phyloP scores from a whole-genome alignment of 371 early-diverging fungal species.

The Mortierella sp. region DNA sequence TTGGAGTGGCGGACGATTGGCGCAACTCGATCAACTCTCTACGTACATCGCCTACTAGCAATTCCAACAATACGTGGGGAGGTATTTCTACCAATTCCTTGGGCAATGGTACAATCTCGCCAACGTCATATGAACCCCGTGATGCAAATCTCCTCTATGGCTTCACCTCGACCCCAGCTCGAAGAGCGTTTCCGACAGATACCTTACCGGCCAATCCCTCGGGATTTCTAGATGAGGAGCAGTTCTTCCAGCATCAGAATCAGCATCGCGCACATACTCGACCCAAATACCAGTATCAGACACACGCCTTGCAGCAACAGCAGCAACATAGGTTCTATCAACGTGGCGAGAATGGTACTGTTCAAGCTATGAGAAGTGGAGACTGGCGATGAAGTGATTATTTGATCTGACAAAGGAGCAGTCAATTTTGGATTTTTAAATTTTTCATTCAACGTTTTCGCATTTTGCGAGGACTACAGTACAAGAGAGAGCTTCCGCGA shows the following conservation, averaged over 20 bases:
- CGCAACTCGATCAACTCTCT: constrained; percentile 46
- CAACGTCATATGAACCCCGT: constrained; percentile 24
- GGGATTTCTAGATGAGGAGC: constrained; percentile 14
- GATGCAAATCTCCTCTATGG: constrained; percentile 22
- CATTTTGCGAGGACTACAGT: neutral
- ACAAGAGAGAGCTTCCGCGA: neutral
- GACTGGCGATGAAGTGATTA: constrained; percentile 35
- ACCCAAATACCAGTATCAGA: constrained; percentile 33
- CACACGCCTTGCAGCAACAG: constrained; percentile 24
- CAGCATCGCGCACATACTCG: constrained; percentile 19
- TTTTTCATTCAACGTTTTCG: neutral
- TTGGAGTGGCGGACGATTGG: constrained; percentile 50
- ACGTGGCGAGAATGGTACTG: constrained; percentile 13
- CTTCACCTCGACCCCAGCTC: constrained; percentile 28
- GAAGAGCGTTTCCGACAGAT: constrained; percentile 18
- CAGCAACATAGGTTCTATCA: constrained; percentile 7
- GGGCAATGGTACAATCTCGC: constrained; percentile 51
- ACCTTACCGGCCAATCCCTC: constrained; percentile 16
- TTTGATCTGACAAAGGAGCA: neutral
- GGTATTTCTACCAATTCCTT: constrained; percentile 25
- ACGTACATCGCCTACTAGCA: constrained; percentile 25
- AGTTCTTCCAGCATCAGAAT: constrained; percentile 20
- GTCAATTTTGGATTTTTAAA: neutral
- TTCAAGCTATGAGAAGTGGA: constrained; percentile 6
- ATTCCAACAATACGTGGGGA: constrained; percentile 38